Conservation (phyloP, 106 monocot species). For the Phalaenopsis equestris region DNA sequence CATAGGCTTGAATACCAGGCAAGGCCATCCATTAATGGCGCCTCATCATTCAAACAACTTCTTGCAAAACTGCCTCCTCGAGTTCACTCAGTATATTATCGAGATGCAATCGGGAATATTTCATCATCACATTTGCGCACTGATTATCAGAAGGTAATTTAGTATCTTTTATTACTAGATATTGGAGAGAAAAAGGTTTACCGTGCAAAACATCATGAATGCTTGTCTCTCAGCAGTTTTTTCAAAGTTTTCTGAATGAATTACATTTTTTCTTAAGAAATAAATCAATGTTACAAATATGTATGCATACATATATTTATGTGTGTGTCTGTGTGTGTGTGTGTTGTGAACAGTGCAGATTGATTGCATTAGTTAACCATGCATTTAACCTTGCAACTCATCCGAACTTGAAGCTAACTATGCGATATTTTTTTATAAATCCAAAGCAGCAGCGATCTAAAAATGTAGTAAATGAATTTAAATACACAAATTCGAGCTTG, state of each 20-base stretch:
- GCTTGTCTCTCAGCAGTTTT: not conserved
- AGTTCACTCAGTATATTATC: constrained; percentile 80
- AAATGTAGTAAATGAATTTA: too few relatives aligned
- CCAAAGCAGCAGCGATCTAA: too few relatives aligned
- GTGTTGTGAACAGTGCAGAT: too few relatives aligned
- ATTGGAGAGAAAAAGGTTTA: not conserved
- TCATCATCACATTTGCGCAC: constrained; percentile 70
- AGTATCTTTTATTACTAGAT: not conserved
- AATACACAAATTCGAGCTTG: too few relatives aligned
- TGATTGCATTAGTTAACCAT: too few relatives aligned
- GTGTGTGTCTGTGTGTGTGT: too few relatives aligned
- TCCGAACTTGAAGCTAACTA: too few relatives aligned
- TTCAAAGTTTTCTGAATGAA: not conserved
- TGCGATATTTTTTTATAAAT: too few relatives aligned
- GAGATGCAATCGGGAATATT: constrained; percentile 79
- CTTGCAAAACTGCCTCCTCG: constrained; percentile 69
- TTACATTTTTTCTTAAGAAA: not conserved
- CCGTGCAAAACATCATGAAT: not conserved
- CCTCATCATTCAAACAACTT: constrained; percentile 68
- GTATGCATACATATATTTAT: too few relatives aligned
- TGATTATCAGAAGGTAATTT: constrained; percentile 54
- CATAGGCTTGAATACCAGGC: constrained; percentile 85
- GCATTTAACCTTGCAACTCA: too few relatives aligned
- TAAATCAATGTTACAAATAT: not conserved
- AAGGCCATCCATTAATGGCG: constrained; percentile 44